Evolutionary conservation across 2,329 filamentous ascomycete species (phyloP).

Genomic region (Penicillium sclerotigenum): DNA sequence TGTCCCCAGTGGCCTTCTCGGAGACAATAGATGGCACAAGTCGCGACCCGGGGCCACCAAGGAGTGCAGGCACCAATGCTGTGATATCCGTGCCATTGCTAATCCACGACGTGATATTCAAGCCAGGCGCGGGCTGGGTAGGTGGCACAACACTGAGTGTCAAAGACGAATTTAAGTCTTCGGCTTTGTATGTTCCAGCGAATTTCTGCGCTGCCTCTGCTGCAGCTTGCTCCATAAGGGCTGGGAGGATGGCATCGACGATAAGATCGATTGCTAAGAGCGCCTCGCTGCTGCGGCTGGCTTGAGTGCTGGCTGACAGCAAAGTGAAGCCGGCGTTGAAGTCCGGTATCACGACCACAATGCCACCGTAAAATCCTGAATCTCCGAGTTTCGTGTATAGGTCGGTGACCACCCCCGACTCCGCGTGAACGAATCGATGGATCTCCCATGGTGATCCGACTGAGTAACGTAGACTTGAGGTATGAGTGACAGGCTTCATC

Average conservation of each 20-base stretch:
- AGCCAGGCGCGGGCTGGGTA: slow-evolving; percentile 15
- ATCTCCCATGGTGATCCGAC: slow-evolving; percentile 45
- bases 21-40: slow-evolving; percentile 22
- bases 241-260: slow-evolving; percentile 30
- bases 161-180: slow-evolving; percentile 28
- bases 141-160: slow-evolving; percentile 17
- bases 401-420: slow-evolving; percentile 23
- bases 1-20: slow-evolving; percentile 8
- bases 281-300: slow-evolving; percentile 6
- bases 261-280: slow-evolving; percentile 27
- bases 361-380: slow-evolving; percentile 39
- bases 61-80: background rate
- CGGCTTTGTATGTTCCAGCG: slow-evolving; percentile 29
- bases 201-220: slow-evolving; percentile 28
- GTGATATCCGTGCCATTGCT: slow-evolving; percentile 32
- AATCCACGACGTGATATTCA: slow-evolving; percentile 29
- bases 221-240: slow-evolving; percentile 31
- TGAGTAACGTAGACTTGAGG: slow-evolving; percentile 40
- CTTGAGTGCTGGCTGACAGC: slow-evolving; percentile 34
- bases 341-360: slow-evolving; percentile 45
- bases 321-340: slow-evolving; percentile 44
- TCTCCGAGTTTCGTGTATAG: slow-evolving; percentile 46
- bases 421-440: slow-evolving; percentile 32
- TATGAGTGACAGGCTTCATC: slow-evolving; percentile 43
- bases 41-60: slow-evolving; percentile 2